Conservation (phyloP, 2,329 filamentous ascomycete species). For the Calonectria pteridis region DNA sequence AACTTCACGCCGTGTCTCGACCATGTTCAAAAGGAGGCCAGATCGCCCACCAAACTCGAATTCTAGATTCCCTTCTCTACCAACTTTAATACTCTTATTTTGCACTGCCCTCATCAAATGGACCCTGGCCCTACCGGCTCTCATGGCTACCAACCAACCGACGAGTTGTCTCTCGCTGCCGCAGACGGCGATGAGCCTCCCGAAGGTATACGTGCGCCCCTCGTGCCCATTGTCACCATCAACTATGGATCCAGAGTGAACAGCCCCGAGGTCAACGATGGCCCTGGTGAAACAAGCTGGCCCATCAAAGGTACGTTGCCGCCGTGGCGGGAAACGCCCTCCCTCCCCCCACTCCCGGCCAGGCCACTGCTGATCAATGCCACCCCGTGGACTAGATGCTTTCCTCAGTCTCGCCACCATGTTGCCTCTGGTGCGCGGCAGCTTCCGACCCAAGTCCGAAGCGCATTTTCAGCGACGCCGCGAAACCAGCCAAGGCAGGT, state of each 20-base stretch:
- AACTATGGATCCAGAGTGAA: neutral
- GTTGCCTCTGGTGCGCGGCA: neutral
- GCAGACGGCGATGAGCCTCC: constrained; percentile 2
- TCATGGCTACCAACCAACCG: neutral
- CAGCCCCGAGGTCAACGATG: neutral
- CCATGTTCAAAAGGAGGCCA: neutral
- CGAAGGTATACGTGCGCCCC: neutral
- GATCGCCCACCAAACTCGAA: neutral
- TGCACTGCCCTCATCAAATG: neutral
- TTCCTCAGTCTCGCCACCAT: neutral
- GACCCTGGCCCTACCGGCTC: neutral
- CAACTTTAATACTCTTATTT: neutral
- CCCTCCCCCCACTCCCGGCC: neutral
- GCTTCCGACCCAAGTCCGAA: neutral
- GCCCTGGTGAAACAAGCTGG: neutral
- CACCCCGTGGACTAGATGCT: neutral
- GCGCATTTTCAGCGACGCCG: neutral
- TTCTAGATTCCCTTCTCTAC: neutral
- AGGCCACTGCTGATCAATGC: neutral
- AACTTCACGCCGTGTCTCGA: neutral
- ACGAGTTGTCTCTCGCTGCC: neutral
- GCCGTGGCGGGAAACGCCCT: neutral
- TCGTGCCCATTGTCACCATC: neutral
- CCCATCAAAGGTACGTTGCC: neutral
- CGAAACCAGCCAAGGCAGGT: neutral